These are phyloP conservation scores for Cornus florida DNA, from an alignment of 148 eudicot species.

Conservation along the genomic window DNA sequence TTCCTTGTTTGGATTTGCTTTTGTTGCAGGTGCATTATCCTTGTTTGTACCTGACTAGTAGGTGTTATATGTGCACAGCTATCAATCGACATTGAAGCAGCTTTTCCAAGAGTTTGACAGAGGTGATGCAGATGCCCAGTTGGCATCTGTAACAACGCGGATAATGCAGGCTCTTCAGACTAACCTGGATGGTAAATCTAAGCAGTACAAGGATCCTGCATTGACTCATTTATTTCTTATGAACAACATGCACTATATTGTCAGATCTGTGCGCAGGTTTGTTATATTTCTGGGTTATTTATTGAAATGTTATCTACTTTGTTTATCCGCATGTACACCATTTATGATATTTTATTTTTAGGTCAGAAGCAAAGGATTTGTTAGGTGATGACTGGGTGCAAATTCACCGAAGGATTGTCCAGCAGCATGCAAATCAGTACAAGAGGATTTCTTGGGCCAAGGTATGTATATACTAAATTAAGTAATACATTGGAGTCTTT, in stretches of 20 bases:
- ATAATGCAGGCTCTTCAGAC: constrained; percentile 86
- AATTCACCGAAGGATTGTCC: constrained; percentile 88
- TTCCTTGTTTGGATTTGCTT: background rate
- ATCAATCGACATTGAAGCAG: constrained; percentile 82
- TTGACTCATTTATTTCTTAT: constrained; percentile 85
- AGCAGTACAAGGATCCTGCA: constrained; percentile 84
- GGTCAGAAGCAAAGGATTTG: constrained; percentile 94
- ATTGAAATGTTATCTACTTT: background rate
- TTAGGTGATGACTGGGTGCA: constrained; percentile 99
- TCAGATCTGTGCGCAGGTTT: constrained; percentile 91
- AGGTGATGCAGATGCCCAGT: constrained; percentile 51
- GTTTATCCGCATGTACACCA: background rate
- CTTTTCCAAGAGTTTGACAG: constrained; percentile 65
- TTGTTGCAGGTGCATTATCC: background rate
- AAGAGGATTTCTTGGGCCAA: constrained; percentile 95
- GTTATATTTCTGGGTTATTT: constrained; percentile 6
- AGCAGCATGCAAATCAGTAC: constrained; percentile 96
- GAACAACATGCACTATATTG: constrained; percentile 97
- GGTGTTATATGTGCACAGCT: constrained; percentile 44
- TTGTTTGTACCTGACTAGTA: background rate
- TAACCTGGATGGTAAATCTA: constrained; percentile 90
- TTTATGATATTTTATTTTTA: constrained; percentile 14
- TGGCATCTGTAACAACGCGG: constrained; percentile 63
- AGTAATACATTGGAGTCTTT: background rate
- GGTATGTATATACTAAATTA: constrained; percentile 32